A percentile compares a stretch with the other conserved stretches of the same genome.
Conservation (phyloP, 139 green algal species). For the Coelastrella sp. region DNA sequence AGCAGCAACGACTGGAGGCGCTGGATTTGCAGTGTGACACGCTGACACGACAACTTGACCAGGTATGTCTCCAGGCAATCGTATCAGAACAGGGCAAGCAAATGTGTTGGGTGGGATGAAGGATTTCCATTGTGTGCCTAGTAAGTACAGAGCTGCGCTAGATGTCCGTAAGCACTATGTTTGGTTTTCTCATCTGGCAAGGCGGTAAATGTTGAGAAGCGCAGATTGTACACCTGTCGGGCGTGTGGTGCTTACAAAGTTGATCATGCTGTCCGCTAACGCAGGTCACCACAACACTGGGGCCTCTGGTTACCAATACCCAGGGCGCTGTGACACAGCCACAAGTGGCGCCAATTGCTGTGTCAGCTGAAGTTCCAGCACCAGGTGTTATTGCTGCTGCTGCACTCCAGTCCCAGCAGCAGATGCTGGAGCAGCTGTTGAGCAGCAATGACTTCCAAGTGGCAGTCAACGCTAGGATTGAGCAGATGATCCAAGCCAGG, state of each 20-base stretch:
- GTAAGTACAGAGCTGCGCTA: neutral
- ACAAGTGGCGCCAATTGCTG: neutral
- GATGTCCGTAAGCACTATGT: too few relatives aligned
- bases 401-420: neutral
- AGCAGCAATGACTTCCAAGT: neutral
- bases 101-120: neutral
- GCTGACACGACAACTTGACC: neutral
- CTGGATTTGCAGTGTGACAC: neutral
- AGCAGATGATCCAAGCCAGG: neutral
- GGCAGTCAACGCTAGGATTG: neutral
- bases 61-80: neutral
- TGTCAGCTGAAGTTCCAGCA: neutral
- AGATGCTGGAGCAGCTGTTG: conserved; percentile 9
- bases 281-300: too few relatives aligned
- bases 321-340: neutral
- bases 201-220: too few relatives aligned
- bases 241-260: too few relatives aligned
- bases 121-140: neutral
- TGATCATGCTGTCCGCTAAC: too few relatives aligned
- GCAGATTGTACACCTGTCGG: too few relatives aligned
- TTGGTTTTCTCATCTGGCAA: too few relatives aligned
- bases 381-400: neutral
- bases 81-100: too few relatives aligned
- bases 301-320: neutral
- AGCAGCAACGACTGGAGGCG: neutral